Base-by-base conservation (phyloP, 495 filamentous ascomycete genomes). In the Thozetella sp. region DNA sequence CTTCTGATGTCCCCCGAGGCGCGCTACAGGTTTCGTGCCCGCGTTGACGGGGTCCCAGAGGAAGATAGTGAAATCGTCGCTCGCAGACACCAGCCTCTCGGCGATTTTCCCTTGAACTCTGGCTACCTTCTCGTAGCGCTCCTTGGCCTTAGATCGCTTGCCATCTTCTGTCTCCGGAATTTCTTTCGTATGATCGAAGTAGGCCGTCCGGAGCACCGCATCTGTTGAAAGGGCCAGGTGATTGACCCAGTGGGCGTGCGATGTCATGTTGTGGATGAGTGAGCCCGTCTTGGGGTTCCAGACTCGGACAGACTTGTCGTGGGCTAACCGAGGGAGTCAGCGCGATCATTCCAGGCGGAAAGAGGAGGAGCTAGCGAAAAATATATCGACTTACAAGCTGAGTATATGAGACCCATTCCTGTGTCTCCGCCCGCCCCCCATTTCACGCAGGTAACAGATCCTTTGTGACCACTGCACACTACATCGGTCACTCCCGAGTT, bases 211-310 rank as follows among this genome's bases (percentile, higher is more conserved):
- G 19, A 97, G 80, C n/a, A 88, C 93, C 64, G 91, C 91, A 69
- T 98, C 96, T 1, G 92, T 97, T 2, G 93, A 97, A 9, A 99
- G 81, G 0, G 95, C 93, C 11, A 99, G 86, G 70, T 98, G 93
- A 73, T 99, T 99, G 11, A 99, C 88, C 83, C 95, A 96, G 71
- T 97, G 94, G 0, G 91, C 92, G 68, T 99, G 96, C 1, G 89
- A 81, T 1, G 86, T 86, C 27, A 98, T 76, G 1, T 86, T 91
- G 70, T 96, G 89, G 43, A 91, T 79, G 17, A 97, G 76, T 0
- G 89, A 92, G 6, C 93, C 93, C 55, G 88, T 86, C 22, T 83
- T 79, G 9, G 91, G 83, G 65, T 93, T 87, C 94, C 96, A 99
- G 10, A 97, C 86, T 61, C 95, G 95, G 60, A 99, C 85, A 3